phyloP scores from a whole-genome alignment of 371 early-diverging fungal species.

The Circinella umbellata region DNA sequence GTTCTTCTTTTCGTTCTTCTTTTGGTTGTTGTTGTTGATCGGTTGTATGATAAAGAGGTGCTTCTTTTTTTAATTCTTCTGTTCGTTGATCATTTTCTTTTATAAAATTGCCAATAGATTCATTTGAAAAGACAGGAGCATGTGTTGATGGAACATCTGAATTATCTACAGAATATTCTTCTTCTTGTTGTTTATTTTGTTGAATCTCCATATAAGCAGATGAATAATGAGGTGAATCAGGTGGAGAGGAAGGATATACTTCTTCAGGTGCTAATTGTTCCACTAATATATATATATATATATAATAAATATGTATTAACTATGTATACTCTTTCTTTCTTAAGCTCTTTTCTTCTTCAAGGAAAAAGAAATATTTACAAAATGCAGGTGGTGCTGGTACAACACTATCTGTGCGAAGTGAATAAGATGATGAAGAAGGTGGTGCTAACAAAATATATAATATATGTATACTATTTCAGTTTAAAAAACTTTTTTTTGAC shows the following conservation, averaged over 20 bases:
- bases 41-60: background rate
- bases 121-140: conserved; percentile 14
- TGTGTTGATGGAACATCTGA: conserved; percentile 18
- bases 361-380: conserved; percentile 6
- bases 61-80: background rate
- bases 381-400: background rate
- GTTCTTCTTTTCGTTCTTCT: background rate
- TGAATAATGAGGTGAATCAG: background rate
- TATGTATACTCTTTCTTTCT: no score
- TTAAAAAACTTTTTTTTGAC: no score
- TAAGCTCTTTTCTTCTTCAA: no score
- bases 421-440: conserved; percentile 3
- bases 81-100: background rate
- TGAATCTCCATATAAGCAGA: background rate
- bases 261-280: conserved; percentile 14
- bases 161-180: background rate
- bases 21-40: background rate
- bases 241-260: conserved; percentile 8
- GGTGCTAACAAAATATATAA: conserved; percentile 7
- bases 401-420: background rate
- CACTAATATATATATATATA: background rate
- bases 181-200: conserved; percentile 5
- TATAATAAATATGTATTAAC: background rate
- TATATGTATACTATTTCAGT: background rate
- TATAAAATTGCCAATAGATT: background rate